Evolutionary conservation across 257 asterid genomes (phyloP), one percentile per base, ranked within the genome.

Genomic region (Galeopsis tetrahit): DNA sequence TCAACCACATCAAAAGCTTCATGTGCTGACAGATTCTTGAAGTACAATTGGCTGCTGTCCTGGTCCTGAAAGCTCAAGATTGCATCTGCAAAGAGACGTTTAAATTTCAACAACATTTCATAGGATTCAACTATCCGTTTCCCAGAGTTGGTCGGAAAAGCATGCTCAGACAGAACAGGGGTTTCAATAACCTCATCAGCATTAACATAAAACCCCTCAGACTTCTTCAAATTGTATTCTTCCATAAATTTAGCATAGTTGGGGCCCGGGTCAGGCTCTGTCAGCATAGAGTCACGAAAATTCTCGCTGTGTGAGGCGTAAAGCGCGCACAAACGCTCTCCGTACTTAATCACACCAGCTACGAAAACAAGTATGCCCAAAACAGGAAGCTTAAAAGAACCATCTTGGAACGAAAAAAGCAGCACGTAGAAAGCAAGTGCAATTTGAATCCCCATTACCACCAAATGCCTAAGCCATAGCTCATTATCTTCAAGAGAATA

Each of bases 221-320:
- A 85, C 70, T 80, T 74, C 81, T 84, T 84, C 77, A 78, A n/a
- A 15, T 82, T 77, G 70, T 34, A 82, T 34, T 80, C 86, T 75
- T 78, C 87, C 91, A 86, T 84, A 80, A 86, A 86, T 64, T 80
- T 82, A 33, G 89, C 78, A 46, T 84, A 86, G 77, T 78, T 77
- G 53, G 86, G 89, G 49, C 91, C 91, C 5, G 87, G 71, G 32
- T 86, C 87, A 69, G 89, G 83, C 58, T 73, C 44, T 1, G 82
- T 70, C 43, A 84, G 85, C 83, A 84, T 82, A 2, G 89, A 69
- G 11, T 74, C 80, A 59, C 84, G 39, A 35, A 86, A 72, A 66
- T 75, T 42, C 75, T 82, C 85, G 3, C 61, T 62, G 32, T 72
- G 79, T 0, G 87, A 85, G 4, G 85, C 84, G 4, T 52, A 55